A percentile compares a stretch with the other conserved stretches of the same genome.
These are phyloP conservation scores for Leptographium lundbergii DNA, from an alignment of 2,329 filamentous ascomycete species.

Conservation along the genomic window DNA sequence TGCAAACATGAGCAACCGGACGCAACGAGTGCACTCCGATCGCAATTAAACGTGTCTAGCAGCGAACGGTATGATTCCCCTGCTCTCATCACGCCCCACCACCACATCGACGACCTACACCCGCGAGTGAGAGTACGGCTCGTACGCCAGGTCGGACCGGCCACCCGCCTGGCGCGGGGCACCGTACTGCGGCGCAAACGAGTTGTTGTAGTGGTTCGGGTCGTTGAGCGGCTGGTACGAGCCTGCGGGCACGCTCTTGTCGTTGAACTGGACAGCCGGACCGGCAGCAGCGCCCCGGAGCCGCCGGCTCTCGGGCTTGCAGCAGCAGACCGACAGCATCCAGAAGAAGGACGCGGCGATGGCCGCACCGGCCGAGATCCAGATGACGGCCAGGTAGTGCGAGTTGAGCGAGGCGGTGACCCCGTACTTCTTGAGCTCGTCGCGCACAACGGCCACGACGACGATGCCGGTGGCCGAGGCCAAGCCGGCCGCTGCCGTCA, in stretches of 20 bases:
- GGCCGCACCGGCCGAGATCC: constrained; percentile 70
- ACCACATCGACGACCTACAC: constrained; percentile 23
- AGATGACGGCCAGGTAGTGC: constrained; percentile 58
- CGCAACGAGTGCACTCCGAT: too few relatives aligned
- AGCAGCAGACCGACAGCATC: constrained; percentile 87
- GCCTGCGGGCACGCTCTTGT: constrained; percentile 35
- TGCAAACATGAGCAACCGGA: constrained; percentile 3
- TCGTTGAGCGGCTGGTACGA: constrained; percentile 33
- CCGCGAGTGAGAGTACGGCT: constrained; percentile 47
- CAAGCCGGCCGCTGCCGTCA: constrained; percentile 54
- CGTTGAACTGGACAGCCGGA: constrained; percentile 23
- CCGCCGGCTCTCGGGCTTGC: constrained; percentile 45
- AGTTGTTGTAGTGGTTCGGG: constrained; percentile 27
- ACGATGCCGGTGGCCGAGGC: constrained; percentile 62
- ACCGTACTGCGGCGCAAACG: constrained; percentile 15
- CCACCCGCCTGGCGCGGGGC: constrained; percentile 27
- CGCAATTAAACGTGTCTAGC: neutral
- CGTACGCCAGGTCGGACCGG: constrained; percentile 44
- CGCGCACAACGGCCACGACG: constrained; percentile 56
- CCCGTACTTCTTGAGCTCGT: constrained; percentile 56
- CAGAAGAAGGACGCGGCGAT: constrained; percentile 74
- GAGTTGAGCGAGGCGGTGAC: constrained; percentile 55
- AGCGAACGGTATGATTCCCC: neutral
- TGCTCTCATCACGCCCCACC: too few relatives aligned
- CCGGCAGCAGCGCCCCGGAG: constrained; percentile 16